phyloP scores from a whole-genome alignment of 495 filamentous ascomycete species.

The Cryomyces minteri region DNA sequence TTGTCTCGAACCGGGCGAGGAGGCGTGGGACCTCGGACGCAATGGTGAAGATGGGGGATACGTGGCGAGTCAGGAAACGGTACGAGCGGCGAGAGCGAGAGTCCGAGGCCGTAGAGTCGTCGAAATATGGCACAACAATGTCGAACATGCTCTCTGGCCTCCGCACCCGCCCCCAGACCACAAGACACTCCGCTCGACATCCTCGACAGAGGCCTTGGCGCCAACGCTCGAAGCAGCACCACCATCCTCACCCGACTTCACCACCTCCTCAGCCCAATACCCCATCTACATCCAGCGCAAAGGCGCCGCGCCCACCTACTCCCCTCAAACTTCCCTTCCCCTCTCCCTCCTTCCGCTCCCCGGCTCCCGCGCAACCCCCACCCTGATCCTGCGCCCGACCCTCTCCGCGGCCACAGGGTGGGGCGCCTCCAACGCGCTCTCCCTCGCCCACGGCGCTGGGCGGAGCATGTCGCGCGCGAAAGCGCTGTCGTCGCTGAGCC shows the following conservation, averaged over 20 bases:
- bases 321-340: slow-evolving; percentile 3
- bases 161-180: slow-evolving; percentile 4
- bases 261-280: no score
- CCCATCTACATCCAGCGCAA: slow-evolving; percentile 24
- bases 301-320: slow-evolving; percentile 19
- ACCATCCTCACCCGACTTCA: no score
- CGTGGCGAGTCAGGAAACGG: not conserved
- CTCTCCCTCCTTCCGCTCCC: slow-evolving; percentile 19
- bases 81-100: slow-evolving; percentile 3
- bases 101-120: slow-evolving; percentile 16
- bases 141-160: slow-evolving; percentile 16
- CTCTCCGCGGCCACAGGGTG: slow-evolving; percentile 7
- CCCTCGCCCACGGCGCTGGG: slow-evolving; percentile 22
- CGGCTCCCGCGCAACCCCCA: slow-evolving; percentile 21
- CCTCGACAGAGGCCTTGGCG: no score
- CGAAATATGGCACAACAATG: slow-evolving; percentile 23
- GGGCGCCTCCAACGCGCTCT: slow-evolving; percentile 15
- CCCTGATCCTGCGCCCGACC: slow-evolving; percentile 17
- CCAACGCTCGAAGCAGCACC: no score
- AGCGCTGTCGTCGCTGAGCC: slow-evolving; percentile 9
- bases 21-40: slow-evolving; percentile 9
- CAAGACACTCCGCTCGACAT: no score
- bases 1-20: slow-evolving; percentile 15
- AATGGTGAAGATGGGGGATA: slow-evolving; percentile 1
- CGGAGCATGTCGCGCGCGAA: slow-evolving; percentile 17